phyloP scores from a whole-genome alignment of 2,329 filamentous ascomycete genomes.

The Colletotrichum trifolii region DNA sequence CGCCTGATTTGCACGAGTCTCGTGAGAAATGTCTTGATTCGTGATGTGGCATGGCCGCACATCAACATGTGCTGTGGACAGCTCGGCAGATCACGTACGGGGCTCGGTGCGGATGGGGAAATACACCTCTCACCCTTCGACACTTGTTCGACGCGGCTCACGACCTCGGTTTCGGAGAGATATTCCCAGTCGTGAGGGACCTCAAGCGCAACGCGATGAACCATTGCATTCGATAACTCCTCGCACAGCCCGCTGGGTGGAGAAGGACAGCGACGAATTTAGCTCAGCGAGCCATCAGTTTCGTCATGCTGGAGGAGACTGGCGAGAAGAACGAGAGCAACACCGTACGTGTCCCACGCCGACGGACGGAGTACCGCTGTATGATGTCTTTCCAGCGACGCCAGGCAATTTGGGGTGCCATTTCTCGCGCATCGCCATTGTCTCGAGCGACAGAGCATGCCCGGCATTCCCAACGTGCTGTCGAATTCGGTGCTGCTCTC shows the following conservation, averaged over 20 bases:
- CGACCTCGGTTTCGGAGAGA: conserved; percentile 16
- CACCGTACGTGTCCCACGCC: conserved; percentile 25
- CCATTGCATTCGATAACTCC: conserved; percentile 25
- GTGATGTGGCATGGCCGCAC: not conserved
- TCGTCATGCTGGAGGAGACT: conserved; percentile 12
- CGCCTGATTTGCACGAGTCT: conserved; percentile 1
- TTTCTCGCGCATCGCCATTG: not conserved
- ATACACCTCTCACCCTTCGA: conserved; percentile 15
- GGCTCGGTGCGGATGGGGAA: conserved; percentile 23
- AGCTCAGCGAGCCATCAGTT: conserved; percentile 28
- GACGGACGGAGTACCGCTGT: conserved; percentile 17
- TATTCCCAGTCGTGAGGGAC: conserved; percentile 11
- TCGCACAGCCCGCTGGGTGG: conserved; percentile 33
- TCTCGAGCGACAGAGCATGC: conserved; percentile 1
- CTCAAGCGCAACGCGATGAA: conserved; percentile 27
- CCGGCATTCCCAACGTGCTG: not conserved
- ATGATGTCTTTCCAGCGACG: conserved; percentile 5
- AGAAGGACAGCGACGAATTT: conserved; percentile 20
- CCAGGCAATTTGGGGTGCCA: conserved; percentile 17
- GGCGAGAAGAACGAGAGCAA: conserved; percentile 25
- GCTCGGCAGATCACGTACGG: conserved; percentile 8
- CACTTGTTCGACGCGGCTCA: conserved; percentile 1
- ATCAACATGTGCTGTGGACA: conserved; percentile 7
- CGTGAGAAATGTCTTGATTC: not conserved
- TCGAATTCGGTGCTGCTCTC: conserved; percentile 9